Evolutionary conservation across 2,329 filamentous ascomycete species (phyloP).

Genomic region (Cladosporium halotolerans): DNA sequence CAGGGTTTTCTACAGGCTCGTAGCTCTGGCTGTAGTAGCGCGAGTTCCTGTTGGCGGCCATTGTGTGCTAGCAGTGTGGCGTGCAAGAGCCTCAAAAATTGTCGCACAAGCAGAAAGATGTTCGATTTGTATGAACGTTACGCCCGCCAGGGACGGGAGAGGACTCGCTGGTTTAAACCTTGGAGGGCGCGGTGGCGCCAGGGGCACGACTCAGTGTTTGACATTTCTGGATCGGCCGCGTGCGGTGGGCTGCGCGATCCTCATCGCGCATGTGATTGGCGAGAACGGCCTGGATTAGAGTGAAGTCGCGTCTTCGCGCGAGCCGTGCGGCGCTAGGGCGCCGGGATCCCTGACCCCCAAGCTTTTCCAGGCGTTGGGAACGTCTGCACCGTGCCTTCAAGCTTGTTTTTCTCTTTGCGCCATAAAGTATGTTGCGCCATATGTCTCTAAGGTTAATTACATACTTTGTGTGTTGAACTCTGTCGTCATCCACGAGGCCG

Average conservation of each 20-base stretch:
- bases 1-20: slow-evolving; percentile 8
- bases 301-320: neutral
- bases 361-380: slow-evolving; percentile 3
- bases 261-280: slow-evolving; percentile 3
- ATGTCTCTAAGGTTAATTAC: too few relatives aligned
- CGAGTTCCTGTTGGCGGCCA: slow-evolving; percentile 11
- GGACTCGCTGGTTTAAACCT: slow-evolving; percentile 6
- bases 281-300: neutral
- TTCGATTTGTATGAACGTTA: neutral
- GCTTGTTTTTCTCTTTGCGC: neutral
- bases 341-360: slow-evolving; percentile 1
- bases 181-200: slow-evolving; percentile 3
- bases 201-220: slow-evolving; percentile 10
- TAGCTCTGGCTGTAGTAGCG: slow-evolving; percentile 12
- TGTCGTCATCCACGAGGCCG: too few relatives aligned
- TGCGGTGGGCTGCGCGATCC: neutral
- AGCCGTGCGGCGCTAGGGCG: neutral
- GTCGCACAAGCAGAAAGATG: neutral
- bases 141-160: neutral
- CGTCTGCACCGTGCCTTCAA: neutral
- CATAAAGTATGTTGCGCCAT: neutral
- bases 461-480: too few relatives aligned
- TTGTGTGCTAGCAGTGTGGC: neutral
- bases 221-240: slow-evolving; percentile 5
- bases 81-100: neutral